Conservation (phyloP, 257 asterid genomes). For the Solanum dulcamara region DNA sequence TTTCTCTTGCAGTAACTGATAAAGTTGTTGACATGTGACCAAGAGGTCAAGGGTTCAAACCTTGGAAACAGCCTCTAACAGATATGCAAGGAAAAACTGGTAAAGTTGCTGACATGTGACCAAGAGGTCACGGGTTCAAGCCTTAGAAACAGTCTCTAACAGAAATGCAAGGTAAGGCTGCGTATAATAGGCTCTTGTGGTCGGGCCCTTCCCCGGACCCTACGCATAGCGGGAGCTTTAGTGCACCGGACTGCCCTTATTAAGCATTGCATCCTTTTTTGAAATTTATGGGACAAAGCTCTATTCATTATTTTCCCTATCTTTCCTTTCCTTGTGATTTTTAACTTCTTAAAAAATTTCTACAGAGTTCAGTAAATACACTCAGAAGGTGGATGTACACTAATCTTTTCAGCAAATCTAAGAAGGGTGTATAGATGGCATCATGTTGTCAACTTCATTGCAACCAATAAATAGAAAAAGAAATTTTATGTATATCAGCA, state of each 20-base stretch:
- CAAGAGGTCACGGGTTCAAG: no score
- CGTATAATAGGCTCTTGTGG: no score
- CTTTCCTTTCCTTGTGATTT: neutral
- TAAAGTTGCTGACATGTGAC: no score
- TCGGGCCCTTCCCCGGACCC: no score
- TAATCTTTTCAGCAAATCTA: neutral
- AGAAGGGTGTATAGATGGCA: neutral
- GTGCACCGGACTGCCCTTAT: no score
- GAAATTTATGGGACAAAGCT: neutral
- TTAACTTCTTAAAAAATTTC: neutral
- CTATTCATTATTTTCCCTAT: neutral
- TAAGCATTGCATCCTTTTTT: neutral
- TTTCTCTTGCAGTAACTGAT: neutral
- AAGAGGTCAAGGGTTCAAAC: no score
- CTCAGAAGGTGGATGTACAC: neutral
- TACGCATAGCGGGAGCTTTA: no score
- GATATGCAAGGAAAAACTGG: no score
- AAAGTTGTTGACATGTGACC: no score
- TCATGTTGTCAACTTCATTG: neutral
- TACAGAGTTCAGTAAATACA: neutral
- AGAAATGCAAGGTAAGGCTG: no score
- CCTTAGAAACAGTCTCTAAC: no score
- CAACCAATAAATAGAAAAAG: neutral
- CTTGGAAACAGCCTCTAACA: no score
- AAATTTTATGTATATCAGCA: neutral